Evolutionary conservation across 495 filamentous ascomycete species (phyloP), one percentile per base, ranked within the genome.

Genomic region (Daldinia loculata): DNA sequence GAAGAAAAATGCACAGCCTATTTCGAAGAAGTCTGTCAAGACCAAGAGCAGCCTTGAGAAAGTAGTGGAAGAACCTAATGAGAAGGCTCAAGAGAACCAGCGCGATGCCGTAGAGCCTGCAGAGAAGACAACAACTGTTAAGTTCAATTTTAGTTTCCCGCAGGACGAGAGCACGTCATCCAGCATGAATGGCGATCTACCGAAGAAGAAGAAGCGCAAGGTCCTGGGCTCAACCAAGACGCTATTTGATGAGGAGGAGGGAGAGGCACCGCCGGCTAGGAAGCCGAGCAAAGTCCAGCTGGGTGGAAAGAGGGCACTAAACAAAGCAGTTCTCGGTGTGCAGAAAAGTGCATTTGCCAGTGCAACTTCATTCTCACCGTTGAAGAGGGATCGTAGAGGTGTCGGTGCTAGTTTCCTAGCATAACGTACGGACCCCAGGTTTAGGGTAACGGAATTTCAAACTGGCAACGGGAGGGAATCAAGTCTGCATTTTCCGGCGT

Each of bases 211-310:
- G 82, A 94, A 92, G 81, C 86, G 91, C 43, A 95, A 93, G 77
- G 66, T 85, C 22, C 71, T 89, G 2, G 86, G 93, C 14, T 87
- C 88, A 12, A 82, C 81, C 19, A 91, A 88, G 77, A 92, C 85
- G 29, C 69, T 95, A 17, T 91, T 95, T 72, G 92, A 94, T 52
- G 93, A 91, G 1, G 93, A 93, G 12, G 92, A 92, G 3, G 88
- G 82, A 0, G 86, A 89, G 61, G 77, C 77, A 52, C 66, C 52
- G 70, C 78, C 56, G 29, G 50, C 63, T 38, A 78, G 72, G 66
- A 75, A 80, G 74, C 81, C 80, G 27, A 78, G 77, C 50, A 80
- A 81, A 61, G 61, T 75, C 4, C 69, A 78, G 30, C 70, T 77
- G n/a, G 73, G 72, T 22, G 72, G 63, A 0, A 74, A 76, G 51